phyloP scores from a whole-genome alignment of 345 rosid genomes.

The Camelina sativa region DNA sequence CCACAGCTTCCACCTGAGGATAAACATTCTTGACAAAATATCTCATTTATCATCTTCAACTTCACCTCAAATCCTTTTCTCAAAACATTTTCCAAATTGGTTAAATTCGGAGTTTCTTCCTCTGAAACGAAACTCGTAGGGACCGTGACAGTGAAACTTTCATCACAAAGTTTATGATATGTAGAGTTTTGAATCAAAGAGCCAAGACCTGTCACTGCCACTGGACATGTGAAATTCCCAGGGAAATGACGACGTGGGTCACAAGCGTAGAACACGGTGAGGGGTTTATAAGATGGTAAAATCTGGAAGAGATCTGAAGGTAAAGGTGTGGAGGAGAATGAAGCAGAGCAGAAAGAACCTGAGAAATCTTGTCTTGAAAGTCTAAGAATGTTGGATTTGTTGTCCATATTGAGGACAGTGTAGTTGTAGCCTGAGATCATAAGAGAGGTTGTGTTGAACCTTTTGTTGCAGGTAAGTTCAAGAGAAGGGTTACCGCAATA shows the following conservation, averaged over 20 bases:
- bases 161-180: background rate
- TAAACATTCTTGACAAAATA: conserved; percentile 2
- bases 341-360: conserved; percentile 24
- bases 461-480: conserved; percentile 37
- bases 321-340: conserved; percentile 22
- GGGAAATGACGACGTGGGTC: background rate
- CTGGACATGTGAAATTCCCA: conserved; percentile 33
- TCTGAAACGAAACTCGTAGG: background rate
- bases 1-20: conserved; percentile 32
- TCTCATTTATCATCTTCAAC: conserved; percentile 18
- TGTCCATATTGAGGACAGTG: conserved; percentile 30
- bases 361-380: conserved; percentile 40
- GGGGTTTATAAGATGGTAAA: background rate
- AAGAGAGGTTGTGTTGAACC: conserved; percentile 15
- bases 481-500: conserved; percentile 46
- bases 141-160: conserved; percentile 9
- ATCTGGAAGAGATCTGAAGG: conserved; percentile 6
- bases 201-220: background rate
- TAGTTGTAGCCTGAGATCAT: conserved; percentile 13
- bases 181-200: background rate
- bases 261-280: conserved; percentile 39
- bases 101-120: background rate
- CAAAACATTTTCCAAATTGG: conserved; percentile 1
- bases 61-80: conserved; percentile 42
- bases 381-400: background rate